These are phyloP conservation scores for Candida dendrica DNA, from an alignment of 805 yeast species.

Conservation along the genomic window DNA sequence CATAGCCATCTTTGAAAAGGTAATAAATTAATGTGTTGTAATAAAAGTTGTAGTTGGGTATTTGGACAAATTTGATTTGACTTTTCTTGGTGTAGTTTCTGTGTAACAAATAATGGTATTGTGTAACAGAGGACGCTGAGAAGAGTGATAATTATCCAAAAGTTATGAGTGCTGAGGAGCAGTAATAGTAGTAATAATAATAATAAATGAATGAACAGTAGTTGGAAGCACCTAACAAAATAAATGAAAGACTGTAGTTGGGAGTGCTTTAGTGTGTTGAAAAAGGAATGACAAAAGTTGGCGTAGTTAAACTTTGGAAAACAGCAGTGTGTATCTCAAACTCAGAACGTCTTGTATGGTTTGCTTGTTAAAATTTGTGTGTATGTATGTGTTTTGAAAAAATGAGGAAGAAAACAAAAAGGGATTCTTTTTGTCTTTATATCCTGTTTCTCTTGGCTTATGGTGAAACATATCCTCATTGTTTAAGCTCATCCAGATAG, in stretches of 20 bases:
- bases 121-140: background rate
- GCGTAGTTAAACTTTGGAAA: background rate
- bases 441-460: no score
- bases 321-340: background rate
- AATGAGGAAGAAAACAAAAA: no score
- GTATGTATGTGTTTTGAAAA: no score
- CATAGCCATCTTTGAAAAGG: background rate
- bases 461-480: no score
- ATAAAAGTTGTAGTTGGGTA: background rate
- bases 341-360: background rate
- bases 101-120: background rate
- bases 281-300: constrained; percentile 1
- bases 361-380: no score
- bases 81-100: background rate
- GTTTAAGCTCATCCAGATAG: no score
- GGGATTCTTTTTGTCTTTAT: no score
- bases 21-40: background rate
- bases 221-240: constrained; percentile 12
- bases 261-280: constrained; percentile 1
- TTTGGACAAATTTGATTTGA: constrained; percentile 1
- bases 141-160: background rate
- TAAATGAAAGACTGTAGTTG: constrained; percentile 17
- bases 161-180: background rate
- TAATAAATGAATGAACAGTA: constrained; percentile 11
- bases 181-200: background rate